Evolutionary conservation across 1,284 basidiomycete species (phyloP), one percentile per base, ranked within the genome.

Genomic region (Peniophora sp.): DNA sequence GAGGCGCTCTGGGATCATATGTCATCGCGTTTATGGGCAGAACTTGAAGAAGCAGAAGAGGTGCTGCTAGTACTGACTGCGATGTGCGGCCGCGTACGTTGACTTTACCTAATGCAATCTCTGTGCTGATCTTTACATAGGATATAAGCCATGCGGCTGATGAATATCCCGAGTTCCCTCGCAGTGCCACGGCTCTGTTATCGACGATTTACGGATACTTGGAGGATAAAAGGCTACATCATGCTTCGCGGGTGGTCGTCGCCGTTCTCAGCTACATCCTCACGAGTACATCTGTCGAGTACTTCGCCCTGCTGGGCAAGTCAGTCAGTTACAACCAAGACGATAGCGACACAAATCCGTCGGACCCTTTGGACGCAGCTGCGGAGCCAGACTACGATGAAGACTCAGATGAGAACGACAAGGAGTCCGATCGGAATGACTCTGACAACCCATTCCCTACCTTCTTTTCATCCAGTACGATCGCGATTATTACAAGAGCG

Each of bases 191-290:
- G 3, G 63, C 66, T 20, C 63, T 89, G 2, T 69, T 89, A 10
- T 79, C 81, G 2, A 39, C 22, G 65, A 70, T 57, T 63, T 88
- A 64, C 79, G 75, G 56, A 55, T 69, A 73, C 47, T 68, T 87
- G 6, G 61, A 72, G 36, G 56, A 55, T 2, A 78, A 85, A 50
- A 53, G 83, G 8, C 77, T 81, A 48, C 67, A 66, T 8, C 72
- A 72, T 47, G 79, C 83, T 2, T 59, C 72, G 0, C 64, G 61
- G 6, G 56, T 61, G 11, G 67, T 82, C 41, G 69, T 61, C 5
- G 80, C 81, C 0, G 68, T 74, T 1, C 67, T 85, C 38, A 82
- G 85, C 0, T 85, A 78, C 54, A 72, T 89, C 24, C 67, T 90
- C 25, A 79, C 81, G 0, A 66, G 69, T 27, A 70, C 78, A 0